These are phyloP conservation scores for Backusella australiensis DNA, from an alignment of 192 early-diverging fungal genomes.

Conservation along the genomic window DNA sequence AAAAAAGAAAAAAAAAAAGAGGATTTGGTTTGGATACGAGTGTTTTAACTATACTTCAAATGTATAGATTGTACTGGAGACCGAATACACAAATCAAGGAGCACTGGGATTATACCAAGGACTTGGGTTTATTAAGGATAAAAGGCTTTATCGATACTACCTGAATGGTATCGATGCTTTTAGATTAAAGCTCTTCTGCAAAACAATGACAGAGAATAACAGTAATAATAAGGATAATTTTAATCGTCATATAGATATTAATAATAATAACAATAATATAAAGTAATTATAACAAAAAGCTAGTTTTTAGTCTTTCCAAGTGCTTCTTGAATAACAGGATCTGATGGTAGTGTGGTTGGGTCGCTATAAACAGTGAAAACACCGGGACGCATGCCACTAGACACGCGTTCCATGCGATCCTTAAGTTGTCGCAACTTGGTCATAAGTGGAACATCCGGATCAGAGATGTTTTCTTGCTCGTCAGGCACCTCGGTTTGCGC, in stretches of 20 bases:
- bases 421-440: conserved; percentile 25
- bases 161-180: conserved; percentile 92
- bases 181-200: conserved; percentile 71
- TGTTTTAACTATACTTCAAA: background rate
- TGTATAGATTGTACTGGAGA: conserved; percentile 78
- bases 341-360: conserved; percentile 11
- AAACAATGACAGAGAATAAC: conserved; percentile 28
- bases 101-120: conserved; percentile 87
- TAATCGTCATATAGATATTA: background rate
- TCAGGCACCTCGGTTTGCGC: conserved; percentile 23
- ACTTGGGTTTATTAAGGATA: conserved; percentile 92
- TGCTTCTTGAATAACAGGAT: conserved; percentile 27
- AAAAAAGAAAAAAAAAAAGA: background rate
- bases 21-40: background rate
- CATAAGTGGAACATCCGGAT: conserved; percentile 18
- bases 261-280: background rate
- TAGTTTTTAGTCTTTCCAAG: conserved; percentile 4
- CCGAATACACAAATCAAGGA: conserved; percentile 82
- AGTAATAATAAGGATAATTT: background rate
- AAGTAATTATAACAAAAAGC: background rate
- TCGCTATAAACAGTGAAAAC: conserved; percentile 27
- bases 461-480: conserved; percentile 7
- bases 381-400: conserved; percentile 18
- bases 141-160: conserved; percentile 89
- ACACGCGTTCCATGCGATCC: conserved; percentile 20